Conservation (phyloP, 139 green algal genomes). For the Micromonas pusilla region DNA sequence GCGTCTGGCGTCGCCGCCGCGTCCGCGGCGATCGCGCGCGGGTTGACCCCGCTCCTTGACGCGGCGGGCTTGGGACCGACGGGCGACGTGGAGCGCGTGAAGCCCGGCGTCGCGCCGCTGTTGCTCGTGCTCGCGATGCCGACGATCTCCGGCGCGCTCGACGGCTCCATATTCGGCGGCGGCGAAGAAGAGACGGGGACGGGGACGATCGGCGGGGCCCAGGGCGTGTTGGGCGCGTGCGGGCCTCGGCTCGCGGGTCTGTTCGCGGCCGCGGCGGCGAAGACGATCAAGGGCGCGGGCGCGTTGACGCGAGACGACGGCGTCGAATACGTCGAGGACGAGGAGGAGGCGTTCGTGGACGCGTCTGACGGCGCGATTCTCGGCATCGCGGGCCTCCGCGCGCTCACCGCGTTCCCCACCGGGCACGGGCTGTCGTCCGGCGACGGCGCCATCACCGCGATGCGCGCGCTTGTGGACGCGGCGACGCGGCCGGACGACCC, state of each 20-base stretch:
- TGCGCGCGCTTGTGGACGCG: background rate
- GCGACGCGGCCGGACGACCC: background rate
- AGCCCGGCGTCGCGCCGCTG: background rate
- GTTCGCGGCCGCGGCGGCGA: background rate
- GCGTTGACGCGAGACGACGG: background rate
- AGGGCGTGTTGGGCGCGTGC: background rate
- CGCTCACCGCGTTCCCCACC: background rate
- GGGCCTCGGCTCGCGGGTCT: background rate
- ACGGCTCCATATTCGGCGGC: background rate
- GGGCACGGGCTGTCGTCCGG: background rate
- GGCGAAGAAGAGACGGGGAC: background rate
- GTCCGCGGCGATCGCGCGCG: background rate
- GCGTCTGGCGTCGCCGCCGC: background rate
- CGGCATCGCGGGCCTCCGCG: background rate
- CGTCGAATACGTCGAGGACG: background rate
- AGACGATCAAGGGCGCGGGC: background rate
- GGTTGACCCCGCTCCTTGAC: background rate
- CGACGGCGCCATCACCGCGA: background rate
- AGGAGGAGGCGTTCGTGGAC: background rate
- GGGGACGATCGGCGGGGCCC: background rate
- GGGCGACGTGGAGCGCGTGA: background rate
- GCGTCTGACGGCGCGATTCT: conserved; percentile 5
- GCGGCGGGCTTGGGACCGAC: background rate
- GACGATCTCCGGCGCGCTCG: background rate
- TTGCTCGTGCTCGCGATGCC: background rate